Percentiles rank a stretch among this genome's conserved stretches.
Conservation (phyloP, 2,329 filamentous ascomycete genomes). For the Fusarium neocosmosporiellum region DNA sequence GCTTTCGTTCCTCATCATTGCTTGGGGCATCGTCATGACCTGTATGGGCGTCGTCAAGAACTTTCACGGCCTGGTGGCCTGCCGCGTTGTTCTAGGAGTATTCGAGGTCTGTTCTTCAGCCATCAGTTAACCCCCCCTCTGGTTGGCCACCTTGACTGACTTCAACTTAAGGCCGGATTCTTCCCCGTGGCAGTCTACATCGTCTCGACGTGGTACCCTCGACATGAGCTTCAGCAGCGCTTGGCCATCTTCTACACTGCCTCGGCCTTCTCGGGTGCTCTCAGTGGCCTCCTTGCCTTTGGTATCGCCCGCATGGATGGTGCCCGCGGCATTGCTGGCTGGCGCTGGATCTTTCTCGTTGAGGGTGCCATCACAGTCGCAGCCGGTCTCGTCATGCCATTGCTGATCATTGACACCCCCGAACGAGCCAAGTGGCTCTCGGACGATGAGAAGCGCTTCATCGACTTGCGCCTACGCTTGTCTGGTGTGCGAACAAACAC, state of each 20-base stretch:
- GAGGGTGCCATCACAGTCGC: slow-evolving; percentile 57
- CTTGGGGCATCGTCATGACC: slow-evolving; percentile 58
- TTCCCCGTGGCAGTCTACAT: slow-evolving; percentile 48
- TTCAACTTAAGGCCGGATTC: slow-evolving; percentile 50
- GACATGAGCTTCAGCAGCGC: slow-evolving; percentile 43
- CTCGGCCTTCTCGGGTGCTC: slow-evolving; percentile 53
- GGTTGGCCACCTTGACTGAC: too few species aligned
- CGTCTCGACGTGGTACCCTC: slow-evolving; percentile 46
- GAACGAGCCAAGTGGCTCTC: slow-evolving; percentile 48
- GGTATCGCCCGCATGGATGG: slow-evolving; percentile 58
- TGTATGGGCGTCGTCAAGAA: slow-evolving; percentile 57
- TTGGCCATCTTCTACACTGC: slow-evolving; percentile 51
- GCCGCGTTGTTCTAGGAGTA: slow-evolving; percentile 56
- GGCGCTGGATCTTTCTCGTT: slow-evolving; percentile 67
- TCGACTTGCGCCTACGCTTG: slow-evolving; percentile 41
- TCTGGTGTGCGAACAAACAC: slow-evolving; percentile 46
- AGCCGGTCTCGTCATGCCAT: slow-evolving; percentile 45
- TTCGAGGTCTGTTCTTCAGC: slow-evolving; percentile 49
- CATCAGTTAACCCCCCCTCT: too few species aligned
- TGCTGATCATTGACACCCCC: slow-evolving; percentile 57
- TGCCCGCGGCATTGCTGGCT: slow-evolving; percentile 53
- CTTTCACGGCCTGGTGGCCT: slow-evolving; percentile 58
- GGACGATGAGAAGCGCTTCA: slow-evolving; percentile 49
- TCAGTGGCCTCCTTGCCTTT: slow-evolving; percentile 58
- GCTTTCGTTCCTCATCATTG: slow-evolving; percentile 48